Base-by-base conservation (phyloP, 768 basidiomycete species). In the Scleroderma bovista region DNA sequence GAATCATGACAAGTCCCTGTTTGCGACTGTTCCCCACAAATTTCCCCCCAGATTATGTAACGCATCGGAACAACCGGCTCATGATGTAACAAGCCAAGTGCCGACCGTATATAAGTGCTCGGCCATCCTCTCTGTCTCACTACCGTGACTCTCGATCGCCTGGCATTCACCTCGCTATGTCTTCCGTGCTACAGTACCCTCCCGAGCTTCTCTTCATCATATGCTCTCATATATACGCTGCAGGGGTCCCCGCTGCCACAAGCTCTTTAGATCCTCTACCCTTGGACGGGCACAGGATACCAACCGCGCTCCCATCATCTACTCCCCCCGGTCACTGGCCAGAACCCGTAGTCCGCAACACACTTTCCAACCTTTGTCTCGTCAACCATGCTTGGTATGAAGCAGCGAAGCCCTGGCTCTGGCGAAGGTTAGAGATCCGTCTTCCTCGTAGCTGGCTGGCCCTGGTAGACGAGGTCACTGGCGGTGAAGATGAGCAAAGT, bases 371-470 rank as follows among this genome's bases (percentile, higher is more conserved):
- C 57, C 81, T 92, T 39, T 88, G 85, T 58, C 77, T 88, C 53
- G 88, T 90, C 38, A 88, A 82, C 60, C 85, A 74, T 59, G 75
- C 80, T 3, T 92, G 87, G 86, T 81, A 82, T 60, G 78, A 80
- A 24, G 90, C 88, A 1, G 87, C 90, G n/a, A 86, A 84, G 57
- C 89, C 89, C 0, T 93, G 86, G 87, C 71, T 93, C 6, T 93
- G 90, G 89, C 79, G 78, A 51, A 82, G 82, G 52, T 72, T 93
- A 54, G 90, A 92, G 64, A 84, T 93, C 45, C 79, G 88, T 6
- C 77, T 92, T 6, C 90, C 90, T 10, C 78, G 83, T n/a, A 83
- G 79, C 55, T 93, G 90, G 88, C 80, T 93, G 13, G 73, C 86
- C 10, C 75, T 93, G 38, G 77, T 92, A 15, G 87, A 90, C 38